Conservation (phyloP, 495 filamentous ascomycete genomes). For the Trichoderma gamsii region DNA sequence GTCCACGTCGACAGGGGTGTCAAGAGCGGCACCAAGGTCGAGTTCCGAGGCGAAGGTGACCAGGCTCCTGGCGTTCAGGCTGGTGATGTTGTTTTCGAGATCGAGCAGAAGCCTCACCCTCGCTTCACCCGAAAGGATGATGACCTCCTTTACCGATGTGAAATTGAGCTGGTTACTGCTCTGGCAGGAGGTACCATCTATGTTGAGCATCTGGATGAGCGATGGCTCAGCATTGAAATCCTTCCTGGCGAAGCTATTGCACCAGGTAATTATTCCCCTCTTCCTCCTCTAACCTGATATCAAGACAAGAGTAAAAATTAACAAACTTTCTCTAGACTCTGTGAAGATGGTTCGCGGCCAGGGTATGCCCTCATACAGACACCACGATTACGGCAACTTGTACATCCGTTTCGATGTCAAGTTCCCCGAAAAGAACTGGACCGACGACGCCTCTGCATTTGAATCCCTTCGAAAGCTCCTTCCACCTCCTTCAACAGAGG, state of each 20-base stretch:
- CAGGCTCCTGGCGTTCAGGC: constrained; percentile 88
- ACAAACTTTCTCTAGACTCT: constrained; percentile 73
- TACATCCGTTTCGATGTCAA: constrained; percentile 98
- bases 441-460: constrained; percentile 47
- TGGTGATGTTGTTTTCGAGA: constrained; percentile 94
- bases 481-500: constrained; percentile 57
- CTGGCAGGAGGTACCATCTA: constrained; percentile 81
- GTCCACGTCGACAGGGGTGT: constrained; percentile 96
- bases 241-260: constrained; percentile 88
- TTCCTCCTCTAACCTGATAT: neutral
- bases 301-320: constrained; percentile 19
- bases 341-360: constrained; percentile 95
- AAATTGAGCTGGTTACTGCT: constrained; percentile 94
- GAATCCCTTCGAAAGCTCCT: constrained; percentile 73
- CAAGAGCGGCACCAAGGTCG: constrained; percentile 86
- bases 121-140: constrained; percentile 95
- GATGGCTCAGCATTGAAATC: constrained; percentile 90
- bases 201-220: constrained; percentile 94
- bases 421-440: constrained; percentile 73
- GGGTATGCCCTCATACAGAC: constrained; percentile 95
- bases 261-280: constrained; percentile 60
- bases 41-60: constrained; percentile 94
- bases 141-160: constrained; percentile 89
- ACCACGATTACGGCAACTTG: constrained; percentile 93
- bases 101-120: constrained; percentile 93